Base-by-base conservation (phyloP, 2,329 filamentous ascomycete species). In the Diaporthe batatas region DNA sequence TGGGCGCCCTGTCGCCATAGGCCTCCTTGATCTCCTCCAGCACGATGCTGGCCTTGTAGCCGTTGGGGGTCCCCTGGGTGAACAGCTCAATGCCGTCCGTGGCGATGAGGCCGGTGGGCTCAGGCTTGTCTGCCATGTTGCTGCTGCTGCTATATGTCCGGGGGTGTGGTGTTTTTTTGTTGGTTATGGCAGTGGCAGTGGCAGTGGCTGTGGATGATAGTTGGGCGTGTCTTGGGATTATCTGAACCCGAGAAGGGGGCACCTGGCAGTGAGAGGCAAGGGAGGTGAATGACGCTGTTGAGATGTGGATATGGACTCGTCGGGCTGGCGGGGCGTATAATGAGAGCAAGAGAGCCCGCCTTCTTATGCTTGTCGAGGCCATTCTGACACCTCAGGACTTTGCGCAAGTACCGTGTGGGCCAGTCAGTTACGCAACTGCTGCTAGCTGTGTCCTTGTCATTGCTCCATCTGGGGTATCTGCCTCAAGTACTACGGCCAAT, bases 21-120 rank as follows among this genome's bases (percentile, higher is more conserved):
- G 88, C 87, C n/a, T 86, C 90, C 77, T 90, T 91, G 65, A 92
- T 83, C 81, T 93, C 91, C 78, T 93, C 91, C 51, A 92, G 86
- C 25, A 92, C 77, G 75, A 92, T 89, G 72, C 85, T 87, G 42
- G 83, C 85, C 78, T 92, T 92, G 81, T 84, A 82, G 73, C 87
- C 87, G 71, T 89, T 89, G 64, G 87, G 86, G 0, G 87, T 88
- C 57, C 82, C 83, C 75, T 84, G 88, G 0, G 90, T 92, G 42
- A 92, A 82, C 73, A 92, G 86, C 83, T 92, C 90, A 74, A 92
- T 90, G 81, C 91, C 91, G 68, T 87, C 88, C 75, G 85, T 89
- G 77, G 89, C 90, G 76, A 90, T 88, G 73, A 91, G 83, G 72
- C 90, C 89, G 7, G 85, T 89, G 23, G 88, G 87, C 72, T 83